Evolutionary conservation across 148 eudicot genomes (phyloP).

Genomic region (Silene latifolia): DNA sequence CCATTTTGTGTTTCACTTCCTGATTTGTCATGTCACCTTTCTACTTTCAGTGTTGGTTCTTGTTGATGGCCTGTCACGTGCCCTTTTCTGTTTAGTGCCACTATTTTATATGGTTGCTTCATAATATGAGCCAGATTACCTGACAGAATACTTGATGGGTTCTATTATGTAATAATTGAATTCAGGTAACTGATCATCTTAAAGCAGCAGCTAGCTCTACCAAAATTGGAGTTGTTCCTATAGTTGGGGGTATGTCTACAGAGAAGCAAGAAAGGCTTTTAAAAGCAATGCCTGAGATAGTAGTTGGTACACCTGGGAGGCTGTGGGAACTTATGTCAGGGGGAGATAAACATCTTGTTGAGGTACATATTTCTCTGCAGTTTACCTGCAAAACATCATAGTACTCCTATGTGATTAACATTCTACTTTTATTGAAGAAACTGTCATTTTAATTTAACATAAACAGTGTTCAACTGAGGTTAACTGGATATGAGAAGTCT

Average conservation of each 20-base stretch:
- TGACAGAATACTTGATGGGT: not conserved
- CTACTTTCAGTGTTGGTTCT: not conserved
- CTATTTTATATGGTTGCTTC: not conserved
- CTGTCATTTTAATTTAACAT: not conserved
- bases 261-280: slow-evolving; percentile 94
- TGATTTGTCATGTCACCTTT: too few species aligned
- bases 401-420: not conserved
- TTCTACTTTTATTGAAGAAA: not conserved
- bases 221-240: slow-evolving; percentile 68
- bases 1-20: not conserved
- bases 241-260: slow-evolving; percentile 94
- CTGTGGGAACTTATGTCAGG: slow-evolving; percentile 99
- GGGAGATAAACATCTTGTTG: slow-evolving; percentile 83
- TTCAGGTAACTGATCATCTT: slow-evolving; percentile 88
- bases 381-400: slow-evolving; percentile 3
- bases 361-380: slow-evolving; percentile 47
- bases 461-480: not conserved
- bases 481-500: not conserved
- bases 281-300: slow-evolving; percentile 82
- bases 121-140: not conserved
- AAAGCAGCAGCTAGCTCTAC: slow-evolving; percentile 66
- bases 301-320: slow-evolving; percentile 98
- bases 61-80: not conserved
- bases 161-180: not conserved
- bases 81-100: not conserved